Percentiles rank a stretch among this genome's conserved stretches.
Conservation (phyloP, 1,284 basidiomycete genomes). For the Neolentinus lepideus region DNA sequence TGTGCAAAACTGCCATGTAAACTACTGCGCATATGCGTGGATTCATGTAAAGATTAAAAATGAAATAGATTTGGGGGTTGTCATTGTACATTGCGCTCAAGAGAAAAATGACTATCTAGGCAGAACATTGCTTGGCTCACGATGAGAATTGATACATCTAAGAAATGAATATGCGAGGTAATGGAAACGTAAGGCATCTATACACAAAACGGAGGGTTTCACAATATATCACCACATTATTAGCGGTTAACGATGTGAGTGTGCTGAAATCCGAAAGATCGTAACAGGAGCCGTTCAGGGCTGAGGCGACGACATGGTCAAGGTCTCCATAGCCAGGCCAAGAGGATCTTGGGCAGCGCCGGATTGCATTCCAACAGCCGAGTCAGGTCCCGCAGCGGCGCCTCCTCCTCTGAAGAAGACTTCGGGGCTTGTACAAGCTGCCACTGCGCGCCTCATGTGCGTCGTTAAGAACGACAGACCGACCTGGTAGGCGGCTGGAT, state of each 20-base stretch:
- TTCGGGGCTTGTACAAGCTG: conserved; percentile 88
- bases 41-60: neutral
- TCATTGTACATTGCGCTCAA: too few species aligned
- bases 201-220: neutral
- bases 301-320: conserved; percentile 16
- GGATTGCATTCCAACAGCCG: conserved; percentile 28
- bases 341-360: conserved; percentile 45
- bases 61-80: neutral
- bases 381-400: conserved; percentile 5
- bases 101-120: too few species aligned
- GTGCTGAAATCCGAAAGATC: neutral
- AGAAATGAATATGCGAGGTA: neutral
- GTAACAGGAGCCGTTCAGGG: neutral
- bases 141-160: conserved; percentile 2
- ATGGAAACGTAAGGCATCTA: neutral
- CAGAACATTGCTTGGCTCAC: too few species aligned
- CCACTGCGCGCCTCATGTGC: conserved; percentile 92
- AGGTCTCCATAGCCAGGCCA: conserved; percentile 62
- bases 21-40: too few species aligned
- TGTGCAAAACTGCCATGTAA: too few species aligned
- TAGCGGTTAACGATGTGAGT: neutral
- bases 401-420: conserved; percentile 62
- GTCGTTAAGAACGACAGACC: conserved; percentile 91
- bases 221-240: neutral
- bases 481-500: conserved; percentile 86